Conservation (phyloP, 1,139 yeast species). For the Ashbya aceris region DNA sequence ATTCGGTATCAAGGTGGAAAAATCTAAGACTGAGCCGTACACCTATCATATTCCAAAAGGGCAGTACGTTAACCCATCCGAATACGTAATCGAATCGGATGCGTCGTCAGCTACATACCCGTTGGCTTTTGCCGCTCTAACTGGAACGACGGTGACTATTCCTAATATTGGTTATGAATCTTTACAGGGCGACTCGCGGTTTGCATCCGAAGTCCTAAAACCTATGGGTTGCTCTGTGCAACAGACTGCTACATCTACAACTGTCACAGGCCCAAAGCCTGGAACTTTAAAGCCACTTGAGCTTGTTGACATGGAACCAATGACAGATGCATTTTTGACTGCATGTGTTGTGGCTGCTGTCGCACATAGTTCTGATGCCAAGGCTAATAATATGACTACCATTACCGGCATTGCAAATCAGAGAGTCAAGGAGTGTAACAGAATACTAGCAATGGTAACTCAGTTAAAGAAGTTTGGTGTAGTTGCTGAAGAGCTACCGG, state of each 20-base stretch:
- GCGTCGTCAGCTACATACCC: slow-evolving; percentile 99
- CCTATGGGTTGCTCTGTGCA: slow-evolving; percentile 93
- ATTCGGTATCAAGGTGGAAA: slow-evolving; percentile 75
- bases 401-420: slow-evolving; percentile 97
- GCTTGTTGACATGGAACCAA: slow-evolving; percentile 94
- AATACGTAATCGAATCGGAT: slow-evolving; percentile 87
- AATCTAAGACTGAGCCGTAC: slow-evolving; percentile 60
- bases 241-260: slow-evolving; percentile 77
- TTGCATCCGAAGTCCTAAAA: slow-evolving; percentile 82
- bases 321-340: slow-evolving; percentile 97
- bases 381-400: slow-evolving; percentile 46
- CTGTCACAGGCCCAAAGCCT: slow-evolving; percentile 79
- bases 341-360: slow-evolving; percentile 96
- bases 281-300: slow-evolving; percentile 63
- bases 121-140: slow-evolving; percentile 94
- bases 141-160: slow-evolving; percentile 84
- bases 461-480: slow-evolving; percentile 91
- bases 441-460: slow-evolving; percentile 89
- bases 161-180: slow-evolving; percentile 92
- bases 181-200: slow-evolving; percentile 94
- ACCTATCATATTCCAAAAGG: slow-evolving; percentile 90
- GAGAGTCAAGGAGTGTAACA: slow-evolving; percentile 93
- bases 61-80: slow-evolving; percentile 65
- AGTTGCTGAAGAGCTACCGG: slow-evolving; percentile 70
- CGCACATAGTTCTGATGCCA: slow-evolving; percentile 35